Conservation (phyloP, 1,284 basidiomycete genomes). For the Anthracocystis panici-leucophaei region DNA sequence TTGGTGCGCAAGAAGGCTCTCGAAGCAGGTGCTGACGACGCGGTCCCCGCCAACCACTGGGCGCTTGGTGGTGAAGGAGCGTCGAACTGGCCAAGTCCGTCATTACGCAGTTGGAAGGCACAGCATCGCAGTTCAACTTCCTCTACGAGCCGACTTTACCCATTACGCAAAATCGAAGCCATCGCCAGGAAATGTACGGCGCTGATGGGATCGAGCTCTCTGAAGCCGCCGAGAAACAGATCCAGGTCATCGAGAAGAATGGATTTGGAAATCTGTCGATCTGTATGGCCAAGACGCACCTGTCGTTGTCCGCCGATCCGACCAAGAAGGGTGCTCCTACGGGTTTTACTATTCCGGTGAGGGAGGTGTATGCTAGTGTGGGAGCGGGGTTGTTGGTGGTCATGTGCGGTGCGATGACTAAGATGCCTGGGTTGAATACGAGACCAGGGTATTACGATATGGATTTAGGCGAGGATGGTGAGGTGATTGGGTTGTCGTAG, state of each 20-base stretch:
- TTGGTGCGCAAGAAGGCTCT: conserved; percentile 85
- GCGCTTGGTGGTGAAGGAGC: conserved; percentile 66
- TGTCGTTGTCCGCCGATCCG: conserved; percentile 64
- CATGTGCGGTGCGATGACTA: conserved; percentile 77
- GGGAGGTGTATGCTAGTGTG: conserved; percentile 86
- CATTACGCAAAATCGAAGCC: conserved; percentile 65
- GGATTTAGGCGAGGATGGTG: conserved; percentile 68
- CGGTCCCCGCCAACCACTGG: conserved; percentile 92
- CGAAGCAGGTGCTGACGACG: conserved; percentile 90
- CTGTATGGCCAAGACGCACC: conserved; percentile 97
- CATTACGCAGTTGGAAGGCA: conserved; percentile 61
- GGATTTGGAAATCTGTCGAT: conserved; percentile 79
- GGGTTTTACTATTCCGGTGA: conserved; percentile 89
- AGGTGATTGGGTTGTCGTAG: conserved; percentile 70
- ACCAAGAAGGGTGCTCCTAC: conserved; percentile 60
- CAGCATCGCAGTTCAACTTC: conserved; percentile 62
- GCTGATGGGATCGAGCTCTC: conserved; percentile 73
- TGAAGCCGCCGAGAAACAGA: conserved; percentile 79
- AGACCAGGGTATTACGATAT: conserved; percentile 77
- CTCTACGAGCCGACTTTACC: conserved; percentile 64
- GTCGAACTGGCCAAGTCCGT: conserved; percentile 64
- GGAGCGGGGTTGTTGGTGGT: conserved; percentile 97
- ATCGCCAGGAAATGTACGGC: conserved; percentile 69
- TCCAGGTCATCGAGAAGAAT: conserved; percentile 91
- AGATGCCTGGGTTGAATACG: conserved; percentile 96